A percentile compares a stretch with the other conserved stretches of the same genome.
Conservation (phyloP, 2,329 filamentous ascomycete genomes). For the Lecanicillium sp. region DNA sequence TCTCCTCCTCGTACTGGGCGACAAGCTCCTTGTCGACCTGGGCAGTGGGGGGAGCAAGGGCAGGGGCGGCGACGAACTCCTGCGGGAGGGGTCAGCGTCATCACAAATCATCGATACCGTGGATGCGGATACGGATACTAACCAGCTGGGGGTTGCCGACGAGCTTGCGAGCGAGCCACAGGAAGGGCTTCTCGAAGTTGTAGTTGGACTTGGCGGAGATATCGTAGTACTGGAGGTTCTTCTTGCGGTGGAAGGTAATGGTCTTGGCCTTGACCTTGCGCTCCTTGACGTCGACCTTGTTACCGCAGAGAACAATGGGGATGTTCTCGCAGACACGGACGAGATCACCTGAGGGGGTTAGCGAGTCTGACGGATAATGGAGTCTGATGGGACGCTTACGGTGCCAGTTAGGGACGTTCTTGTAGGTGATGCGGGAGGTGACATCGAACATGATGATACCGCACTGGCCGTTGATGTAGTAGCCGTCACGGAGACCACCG, state of each 20-base stretch:
- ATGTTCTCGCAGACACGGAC: slow-evolving; percentile 99
- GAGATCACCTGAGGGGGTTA: slow-evolving; percentile 84
- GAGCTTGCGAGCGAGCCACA: slow-evolving; percentile 97
- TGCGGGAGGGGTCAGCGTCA: slow-evolving; percentile 34
- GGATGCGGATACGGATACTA: slow-evolving; percentile 11
- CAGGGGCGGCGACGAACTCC: slow-evolving; percentile 95
- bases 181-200: slow-evolving; percentile 99
- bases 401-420: slow-evolving; percentile 99
- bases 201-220: slow-evolving; percentile 99
- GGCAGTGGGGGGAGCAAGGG: slow-evolving; percentile 89
- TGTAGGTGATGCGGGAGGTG: slow-evolving; percentile 99
- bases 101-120: background rate
- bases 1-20: slow-evolving; percentile 79
- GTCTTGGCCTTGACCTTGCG: slow-evolving; percentile 99
- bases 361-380: background rate
- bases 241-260: slow-evolving; percentile 99
- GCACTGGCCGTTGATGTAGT: slow-evolving; percentile 99
- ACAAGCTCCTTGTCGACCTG: slow-evolving; percentile 80
- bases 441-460: slow-evolving; percentile 99
- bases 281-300: slow-evolving; percentile 99
- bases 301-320: slow-evolving; percentile 94
- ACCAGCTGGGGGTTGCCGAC: slow-evolving; percentile 70
- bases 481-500: slow-evolving; percentile 96
- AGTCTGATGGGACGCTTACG: slow-evolving; percentile 57
- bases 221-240: slow-evolving; percentile 99